phyloP scores from a whole-genome alignment of 306 rosid species.

The Lathyrus aphaca region DNA sequence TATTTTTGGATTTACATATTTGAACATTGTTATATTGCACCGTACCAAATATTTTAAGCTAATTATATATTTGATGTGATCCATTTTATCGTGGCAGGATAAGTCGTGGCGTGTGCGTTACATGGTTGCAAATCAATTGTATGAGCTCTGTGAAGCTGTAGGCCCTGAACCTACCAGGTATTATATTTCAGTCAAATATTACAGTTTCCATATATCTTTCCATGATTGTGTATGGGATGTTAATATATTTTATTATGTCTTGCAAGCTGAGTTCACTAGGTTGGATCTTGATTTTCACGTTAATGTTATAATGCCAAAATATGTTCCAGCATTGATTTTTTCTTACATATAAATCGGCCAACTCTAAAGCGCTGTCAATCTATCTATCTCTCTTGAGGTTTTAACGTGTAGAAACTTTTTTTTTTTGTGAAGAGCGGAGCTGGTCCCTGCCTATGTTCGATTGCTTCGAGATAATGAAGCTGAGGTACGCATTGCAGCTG shows the following conservation, averaged over 20 bases:
- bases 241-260: conserved; percentile 17
- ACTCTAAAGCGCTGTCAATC: conserved; percentile 5
- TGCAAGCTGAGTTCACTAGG: conserved; percentile 28
- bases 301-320: too few species aligned
- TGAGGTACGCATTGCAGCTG: conserved; percentile 99
- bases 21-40: neutral
- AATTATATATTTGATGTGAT: conserved; percentile 7
- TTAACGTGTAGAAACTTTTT: conserved; percentile 34
- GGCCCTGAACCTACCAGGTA: conserved; percentile 98
- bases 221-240: conserved; percentile 10
- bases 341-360: conserved; percentile 15
- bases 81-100: conserved; percentile 55
- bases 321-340: neutral
- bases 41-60: conserved; percentile 2
- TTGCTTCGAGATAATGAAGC: conserved; percentile 97
- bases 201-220: conserved; percentile 30
- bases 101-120: conserved; percentile 99
- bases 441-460: conserved; percentile 97
- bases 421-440: conserved; percentile 61
- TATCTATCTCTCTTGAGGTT: conserved; percentile 22
- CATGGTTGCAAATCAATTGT: conserved; percentile 98
- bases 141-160: conserved; percentile 97
- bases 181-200: conserved; percentile 19
- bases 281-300: conserved; percentile 5
- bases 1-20: conserved; percentile 1